phyloP scores from a whole-genome alignment of 164 flowering plant genomes.

The Aristolochia fimbriata region DNA sequence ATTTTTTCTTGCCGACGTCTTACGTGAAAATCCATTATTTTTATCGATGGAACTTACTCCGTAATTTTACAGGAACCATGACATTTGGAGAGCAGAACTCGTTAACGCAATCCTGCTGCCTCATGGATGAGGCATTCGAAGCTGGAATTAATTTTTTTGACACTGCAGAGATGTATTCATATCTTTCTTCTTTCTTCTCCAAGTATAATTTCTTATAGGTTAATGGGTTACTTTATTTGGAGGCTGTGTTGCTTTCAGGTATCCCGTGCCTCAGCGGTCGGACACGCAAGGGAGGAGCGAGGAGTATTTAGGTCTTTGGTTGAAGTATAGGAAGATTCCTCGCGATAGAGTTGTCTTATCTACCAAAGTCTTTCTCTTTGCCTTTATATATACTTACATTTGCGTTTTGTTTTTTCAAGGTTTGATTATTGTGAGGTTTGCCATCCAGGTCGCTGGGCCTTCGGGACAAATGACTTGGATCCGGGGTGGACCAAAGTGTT shows the following conservation, averaged over 20 bases:
- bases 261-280: conserved; percentile 84
- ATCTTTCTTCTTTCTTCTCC: neutral
- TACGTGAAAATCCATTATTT: neutral
- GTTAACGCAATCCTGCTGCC: conserved; percentile 46
- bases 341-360: conserved; percentile 57
- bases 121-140: conserved; percentile 57
- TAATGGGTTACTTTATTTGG: neutral
- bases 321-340: conserved; percentile 40
- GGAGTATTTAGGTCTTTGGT: conserved; percentile 73
- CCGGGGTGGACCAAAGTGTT: conserved; percentile 64
- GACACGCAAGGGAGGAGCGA: conserved; percentile 81
- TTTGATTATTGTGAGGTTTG: conserved; percentile 5
- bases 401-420: neutral
- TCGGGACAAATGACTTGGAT: conserved; percentile 94
- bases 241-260: conserved; percentile 27
- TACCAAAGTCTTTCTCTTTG: conserved; percentile 43
- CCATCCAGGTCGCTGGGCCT: conserved; percentile 65
- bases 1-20: conserved; percentile 1
- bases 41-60: neutral
- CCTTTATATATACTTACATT: neutral
- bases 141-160: conserved; percentile 81
- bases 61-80: conserved; percentile 54
- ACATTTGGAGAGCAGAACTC: conserved; percentile 85
- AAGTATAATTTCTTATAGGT: neutral
- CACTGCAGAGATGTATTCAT: conserved; percentile 70